Base-by-base conservation (phyloP, 371 early-diverging fungal genomes). In the Lichtheimia ramosa region DNA sequence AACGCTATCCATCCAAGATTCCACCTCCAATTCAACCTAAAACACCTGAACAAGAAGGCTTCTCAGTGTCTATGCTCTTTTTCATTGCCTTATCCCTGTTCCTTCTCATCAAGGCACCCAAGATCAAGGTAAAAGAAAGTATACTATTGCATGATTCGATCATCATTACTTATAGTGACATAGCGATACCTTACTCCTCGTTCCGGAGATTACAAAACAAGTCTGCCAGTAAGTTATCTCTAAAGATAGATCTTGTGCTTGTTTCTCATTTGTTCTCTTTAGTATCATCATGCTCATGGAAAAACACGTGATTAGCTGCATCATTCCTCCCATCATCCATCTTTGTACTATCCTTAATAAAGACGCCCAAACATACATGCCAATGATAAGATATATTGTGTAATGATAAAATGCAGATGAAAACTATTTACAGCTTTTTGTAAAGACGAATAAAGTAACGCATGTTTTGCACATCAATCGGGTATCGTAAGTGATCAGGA, bases 401-500 rank as follows among this genome's bases (percentile, higher is more conserved):
- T 34, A 34, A 34, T 34, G 28, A 28, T 28, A 7, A 28, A 28
- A 28, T 28, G 28, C 28, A 3, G 7, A 28, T 28, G 34, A 34
- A n/a, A 34, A 34, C 10, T 34, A 34, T 34, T 59, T 52, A 56
- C 18, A 60, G 20, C 57, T 77, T 85, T 49, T 73, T 73, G 70
- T 96, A 96, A 34, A 96, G 68, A 42, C 95, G 81, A 57, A 93
- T 77, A 72, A 93, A 96, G 64, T 93, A 92, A 42, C 95, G 88
- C 94, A 96, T 96, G 68, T 93, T 92, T 56, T 91, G 89, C 40
- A 96, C 71, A 53, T 87, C 87, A 13, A 90, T 73, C 2, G 93
- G 93, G 63, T 91, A 96, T 56, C 80, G 75, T 13, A 93, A 69
- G 13, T 82, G 69, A 1, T 75, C 79, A 14, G 89, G 89, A 55